Percentiles rank a stretch among this genome's conserved stretches.
Conservation (phyloP, 2,329 filamentous ascomycete genomes). For the Ophidiomyces ophidiicola region DNA sequence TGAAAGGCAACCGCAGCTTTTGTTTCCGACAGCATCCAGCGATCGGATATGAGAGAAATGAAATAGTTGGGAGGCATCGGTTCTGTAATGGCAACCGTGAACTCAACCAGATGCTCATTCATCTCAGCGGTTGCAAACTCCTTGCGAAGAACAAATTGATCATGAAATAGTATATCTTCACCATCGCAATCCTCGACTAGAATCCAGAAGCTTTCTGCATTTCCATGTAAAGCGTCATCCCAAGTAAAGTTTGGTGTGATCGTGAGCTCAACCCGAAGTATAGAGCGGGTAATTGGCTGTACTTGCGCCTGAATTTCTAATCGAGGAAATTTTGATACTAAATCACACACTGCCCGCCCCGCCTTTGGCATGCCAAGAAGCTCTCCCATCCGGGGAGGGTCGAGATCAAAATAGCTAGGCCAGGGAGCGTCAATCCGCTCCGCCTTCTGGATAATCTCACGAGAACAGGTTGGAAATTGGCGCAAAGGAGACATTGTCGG, state of each 20-base stretch:
- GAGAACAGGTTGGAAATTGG: constrained; percentile 72
- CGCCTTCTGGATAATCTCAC: constrained; percentile 79
- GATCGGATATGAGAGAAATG: constrained; percentile 82
- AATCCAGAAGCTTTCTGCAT: constrained; percentile 91
- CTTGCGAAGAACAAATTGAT: constrained; percentile 81
- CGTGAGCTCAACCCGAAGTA: constrained; percentile 79
- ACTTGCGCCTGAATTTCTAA: constrained; percentile 87
- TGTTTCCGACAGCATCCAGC: constrained; percentile 98
- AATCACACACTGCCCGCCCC: constrained; percentile 68
- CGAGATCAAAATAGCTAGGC: constrained; percentile 88
- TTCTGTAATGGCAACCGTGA: constrained; percentile 91
- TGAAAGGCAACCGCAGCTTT: constrained; percentile 88
- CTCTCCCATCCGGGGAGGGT: constrained; percentile 92
- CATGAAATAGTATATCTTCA: constrained; percentile 88
- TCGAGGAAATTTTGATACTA: constrained; percentile 86
- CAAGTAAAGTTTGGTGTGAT: constrained; percentile 93
- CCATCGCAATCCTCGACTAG: constrained; percentile 95
- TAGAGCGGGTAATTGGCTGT: constrained; percentile 84
- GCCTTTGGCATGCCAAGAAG: constrained; percentile 81
- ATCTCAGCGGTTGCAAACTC: constrained; percentile 75
- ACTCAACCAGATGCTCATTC: constrained; percentile 90
- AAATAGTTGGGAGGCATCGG: constrained; percentile 99
- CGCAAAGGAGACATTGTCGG: constrained; percentile 93
- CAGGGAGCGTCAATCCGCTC: constrained; percentile 92
- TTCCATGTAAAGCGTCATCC: constrained; percentile 81